Evolutionary conservation across 352 stramenopile species (phyloP).

Genomic region (Aphanomyces stellatus): DNA sequence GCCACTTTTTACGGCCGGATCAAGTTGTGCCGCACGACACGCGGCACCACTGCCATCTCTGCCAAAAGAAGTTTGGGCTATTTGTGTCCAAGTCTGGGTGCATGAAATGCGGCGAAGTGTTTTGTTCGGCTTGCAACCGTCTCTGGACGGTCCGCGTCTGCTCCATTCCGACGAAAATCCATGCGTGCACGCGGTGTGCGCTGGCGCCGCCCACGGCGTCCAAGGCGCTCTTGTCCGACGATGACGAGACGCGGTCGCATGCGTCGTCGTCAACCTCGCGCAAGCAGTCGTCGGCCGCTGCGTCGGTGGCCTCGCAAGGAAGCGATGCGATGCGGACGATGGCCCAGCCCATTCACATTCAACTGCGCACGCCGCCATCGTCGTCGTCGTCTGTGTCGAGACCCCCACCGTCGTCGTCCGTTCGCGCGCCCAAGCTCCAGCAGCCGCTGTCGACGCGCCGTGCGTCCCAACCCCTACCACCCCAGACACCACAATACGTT

Average conservation of each 20-base stretch:
- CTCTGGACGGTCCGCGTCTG: neutral
- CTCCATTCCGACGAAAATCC: neutral
- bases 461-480: neutral
- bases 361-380: no score
- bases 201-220: no score
- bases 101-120: neutral
- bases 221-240: no score
- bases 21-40: neutral
- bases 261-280: no score
- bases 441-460: neutral
- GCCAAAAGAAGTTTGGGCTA: neutral
- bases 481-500: neutral
- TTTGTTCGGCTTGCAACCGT: neutral
- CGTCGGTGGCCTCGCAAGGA: no score
- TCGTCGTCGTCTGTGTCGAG: no score
- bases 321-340: no score
- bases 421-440: neutral
- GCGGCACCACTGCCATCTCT: neutral
- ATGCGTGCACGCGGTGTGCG: neutral
- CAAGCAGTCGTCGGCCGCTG: no score
- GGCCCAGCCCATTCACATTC: no score
- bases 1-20: neutral
- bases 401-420: no score
- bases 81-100: neutral
- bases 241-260: no score